Conservation (phyloP, 2,329 filamentous ascomycete genomes). For the Aspergillus ruber region DNA sequence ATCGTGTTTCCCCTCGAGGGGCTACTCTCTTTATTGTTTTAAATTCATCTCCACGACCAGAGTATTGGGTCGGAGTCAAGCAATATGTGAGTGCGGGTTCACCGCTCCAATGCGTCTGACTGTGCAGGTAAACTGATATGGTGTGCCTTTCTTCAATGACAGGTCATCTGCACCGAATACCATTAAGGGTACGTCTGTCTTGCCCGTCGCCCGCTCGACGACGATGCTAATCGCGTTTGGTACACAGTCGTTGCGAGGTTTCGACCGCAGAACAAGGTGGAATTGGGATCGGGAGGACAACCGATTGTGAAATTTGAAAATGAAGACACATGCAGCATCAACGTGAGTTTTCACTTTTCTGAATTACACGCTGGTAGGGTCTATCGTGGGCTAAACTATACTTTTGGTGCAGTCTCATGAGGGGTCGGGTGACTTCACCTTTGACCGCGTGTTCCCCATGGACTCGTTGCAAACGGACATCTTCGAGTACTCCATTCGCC, state of each 20-base stretch:
- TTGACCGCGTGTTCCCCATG: conserved; percentile 97
- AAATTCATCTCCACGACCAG: conserved; percentile 2
- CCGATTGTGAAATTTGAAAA: conserved; percentile 84
- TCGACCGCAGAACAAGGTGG: conserved; percentile 91
- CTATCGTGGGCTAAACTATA: neutral
- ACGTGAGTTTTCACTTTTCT: conserved; percentile 51
- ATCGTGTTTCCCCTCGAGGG: conserved; percentile 16
- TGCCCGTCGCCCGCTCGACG: neutral
- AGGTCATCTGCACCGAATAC: conserved; percentile 31
- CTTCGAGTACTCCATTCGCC: conserved; percentile 94
- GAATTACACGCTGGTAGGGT: neutral
- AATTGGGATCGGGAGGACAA: conserved; percentile 82
- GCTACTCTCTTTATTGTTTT: conserved; percentile 11
- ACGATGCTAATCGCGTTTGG: conserved; percentile 36
- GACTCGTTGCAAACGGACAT: conserved; percentile 82
- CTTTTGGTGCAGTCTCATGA: conserved; percentile 62
- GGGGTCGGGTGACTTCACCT: conserved; percentile 80
- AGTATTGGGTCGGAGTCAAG: conserved; percentile 19
- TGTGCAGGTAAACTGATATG: conserved; percentile 12
- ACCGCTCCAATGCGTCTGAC: conserved; percentile 3
- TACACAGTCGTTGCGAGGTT: conserved; percentile 87
- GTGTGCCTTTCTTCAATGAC: conserved; percentile 16
- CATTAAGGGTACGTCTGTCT: conserved; percentile 45
- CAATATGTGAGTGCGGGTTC: conserved; percentile 42
- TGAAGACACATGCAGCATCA: conserved; percentile 80